phyloP scores from a whole-genome alignment of 495 filamentous ascomycete genomes.

The Annulohypoxylon stygium region DNA sequence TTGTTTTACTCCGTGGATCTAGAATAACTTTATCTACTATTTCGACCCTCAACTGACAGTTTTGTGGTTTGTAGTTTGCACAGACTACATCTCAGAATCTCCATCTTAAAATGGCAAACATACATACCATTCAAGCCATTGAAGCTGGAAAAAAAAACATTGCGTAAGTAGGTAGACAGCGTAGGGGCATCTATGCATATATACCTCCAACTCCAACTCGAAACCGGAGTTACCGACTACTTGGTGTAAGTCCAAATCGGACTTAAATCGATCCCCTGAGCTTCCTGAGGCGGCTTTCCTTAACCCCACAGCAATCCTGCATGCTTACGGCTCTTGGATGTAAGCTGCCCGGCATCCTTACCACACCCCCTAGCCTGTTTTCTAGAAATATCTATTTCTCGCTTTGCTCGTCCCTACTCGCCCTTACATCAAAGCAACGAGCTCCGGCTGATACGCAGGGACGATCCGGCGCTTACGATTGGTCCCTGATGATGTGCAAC shows the following conservation, averaged over 20 bases:
- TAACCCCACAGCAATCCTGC: constrained; percentile 12
- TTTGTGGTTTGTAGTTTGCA: neutral
- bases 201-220: neutral
- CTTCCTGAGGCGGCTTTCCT: neutral
- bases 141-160: neutral
- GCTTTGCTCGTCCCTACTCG: neutral
- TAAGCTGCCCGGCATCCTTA: neutral
- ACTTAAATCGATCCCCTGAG: constrained; percentile 1
- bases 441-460: constrained; percentile 25
- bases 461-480: neutral
- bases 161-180: neutral
- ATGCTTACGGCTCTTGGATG: constrained; percentile 5
- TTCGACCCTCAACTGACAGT: no score
- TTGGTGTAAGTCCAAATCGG: neutral
- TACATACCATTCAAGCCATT: neutral
- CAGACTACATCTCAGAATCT: neutral
- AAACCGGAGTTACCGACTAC: neutral
- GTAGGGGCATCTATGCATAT: neutral
- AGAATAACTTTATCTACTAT: neutral
- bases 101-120: neutral
- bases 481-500: neutral
- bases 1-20: neutral
- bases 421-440: constrained; percentile 16
- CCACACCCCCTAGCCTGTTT: neutral
- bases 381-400: constrained; percentile 18